These are phyloP conservation scores for Melaleuca alternifolia DNA, from an alignment of 345 rosid species.

Conservation along the genomic window DNA sequence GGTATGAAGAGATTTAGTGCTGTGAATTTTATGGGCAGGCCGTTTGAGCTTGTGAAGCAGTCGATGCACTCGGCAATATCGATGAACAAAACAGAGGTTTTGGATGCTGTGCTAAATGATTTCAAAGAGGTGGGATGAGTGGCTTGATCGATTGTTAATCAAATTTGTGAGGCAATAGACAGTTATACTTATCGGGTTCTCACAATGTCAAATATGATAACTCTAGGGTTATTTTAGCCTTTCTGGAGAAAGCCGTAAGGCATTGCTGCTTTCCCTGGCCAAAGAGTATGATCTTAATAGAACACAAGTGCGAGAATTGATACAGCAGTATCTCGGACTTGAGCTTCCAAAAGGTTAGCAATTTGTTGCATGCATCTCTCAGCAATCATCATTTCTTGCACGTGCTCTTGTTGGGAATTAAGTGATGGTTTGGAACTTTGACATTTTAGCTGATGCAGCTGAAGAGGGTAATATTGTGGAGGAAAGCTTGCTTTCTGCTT, in stretches of 20 bases:
- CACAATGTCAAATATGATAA: not conserved
- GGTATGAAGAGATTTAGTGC: not conserved
- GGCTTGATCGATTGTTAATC: not conserved
- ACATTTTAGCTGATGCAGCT: slow-evolving; percentile 29
- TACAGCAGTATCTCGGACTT: slow-evolving; percentile 82
- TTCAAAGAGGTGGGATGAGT: slow-evolving; percentile 55
- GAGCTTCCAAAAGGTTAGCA: slow-evolving; percentile 32
- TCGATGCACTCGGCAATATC: slow-evolving; percentile 78
- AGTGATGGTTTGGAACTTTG: not conserved
- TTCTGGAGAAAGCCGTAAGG: slow-evolving; percentile 44
- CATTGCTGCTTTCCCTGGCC: slow-evolving; percentile 50
- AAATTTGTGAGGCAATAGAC: not conserved
- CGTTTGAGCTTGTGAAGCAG: slow-evolving; percentile 53
- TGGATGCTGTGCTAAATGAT: slow-evolving; percentile 58
- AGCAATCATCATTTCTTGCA: not conserved
- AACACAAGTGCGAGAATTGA: slow-evolving; percentile 54
- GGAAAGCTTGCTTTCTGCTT: slow-evolving; percentile 46
- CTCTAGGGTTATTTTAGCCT: slow-evolving; percentile 69
- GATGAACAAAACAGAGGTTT: slow-evolving; percentile 54
- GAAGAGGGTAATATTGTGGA: slow-evolving; percentile 18
- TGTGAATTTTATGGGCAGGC: slow-evolving; percentile 18
- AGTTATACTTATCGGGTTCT: not conserved
- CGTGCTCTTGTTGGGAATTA: not conserved
- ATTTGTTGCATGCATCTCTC: not conserved
- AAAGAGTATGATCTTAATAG: slow-evolving; percentile 77